Base-by-base conservation (phyloP, 163 green algal genomes). In the Scenedesmus sp. region DNA sequence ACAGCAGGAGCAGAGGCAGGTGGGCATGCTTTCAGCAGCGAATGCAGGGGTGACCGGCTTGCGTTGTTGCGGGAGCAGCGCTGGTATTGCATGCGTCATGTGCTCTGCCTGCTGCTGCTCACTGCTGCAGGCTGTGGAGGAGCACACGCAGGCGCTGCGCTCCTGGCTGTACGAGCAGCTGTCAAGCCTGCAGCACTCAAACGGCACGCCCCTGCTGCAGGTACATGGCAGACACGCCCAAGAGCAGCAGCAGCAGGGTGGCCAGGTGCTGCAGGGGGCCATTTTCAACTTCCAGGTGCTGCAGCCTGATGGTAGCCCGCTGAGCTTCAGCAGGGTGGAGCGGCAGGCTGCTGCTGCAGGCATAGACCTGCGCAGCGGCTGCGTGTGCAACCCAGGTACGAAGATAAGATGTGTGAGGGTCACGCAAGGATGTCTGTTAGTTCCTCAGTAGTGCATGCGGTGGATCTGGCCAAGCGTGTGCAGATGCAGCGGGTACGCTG, bases 201-300 rank as follows among this genome's bases (percentile, higher is more conserved):
- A 97, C 92, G 96, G 96, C 15, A 23, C 67, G 23, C 94, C 95
- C 16, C 85, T 98, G 92, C 57, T 97, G 60, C 90, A 92, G 26
- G 93, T 98, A 1, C 96, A 97, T 89, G 97, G 97, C 59, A 95
- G 94, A 84, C 95, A 98, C 93, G 66, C 82, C 57, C 92, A 57
- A 84, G 87, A 59, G 89, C 13, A 89, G 94, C 85, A 83, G 84
- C 89, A 94, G 79, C 79, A 64, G 46, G 67, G 79, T 57, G 70
- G 55, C 2, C 18, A 70, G n/a, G 52, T 93, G 76, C 92, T 95
- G 54, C 97, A 98, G 93, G 95, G 95, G 55, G 89, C 89, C n/a
- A 97, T 98, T 52, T 57, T 98, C 86, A 97, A 97, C 94, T 97
- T 98, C 77, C 88, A 96, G 92, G 77, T 98, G n/a, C 87, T 97